Percentiles rank a stretch among this genome's conserved stretches.
Conservation (phyloP, 75 land plant genomes). For the Larix kaempferi region DNA sequence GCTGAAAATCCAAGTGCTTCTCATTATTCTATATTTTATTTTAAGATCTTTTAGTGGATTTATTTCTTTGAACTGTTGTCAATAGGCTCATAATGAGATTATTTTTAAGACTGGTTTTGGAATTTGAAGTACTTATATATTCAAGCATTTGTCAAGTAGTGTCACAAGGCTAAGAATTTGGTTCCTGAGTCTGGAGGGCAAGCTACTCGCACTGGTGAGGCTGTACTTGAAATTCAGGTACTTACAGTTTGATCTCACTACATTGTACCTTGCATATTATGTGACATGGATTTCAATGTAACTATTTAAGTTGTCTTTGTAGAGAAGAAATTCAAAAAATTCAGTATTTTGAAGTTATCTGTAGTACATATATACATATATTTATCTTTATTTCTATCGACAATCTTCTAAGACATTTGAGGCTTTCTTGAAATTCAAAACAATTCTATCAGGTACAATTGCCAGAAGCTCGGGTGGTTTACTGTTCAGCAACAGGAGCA, state of each 20-base stretch:
- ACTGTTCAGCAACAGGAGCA: conserved; percentile 99
- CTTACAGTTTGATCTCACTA: background rate
- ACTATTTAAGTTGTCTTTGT: background rate
- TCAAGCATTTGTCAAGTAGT: conserved; percentile 41
- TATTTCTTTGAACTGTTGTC: background rate
- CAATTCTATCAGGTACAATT: conserved; percentile 48
- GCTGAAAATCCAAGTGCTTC: no score
- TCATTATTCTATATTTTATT: no score
- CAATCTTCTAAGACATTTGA: background rate
- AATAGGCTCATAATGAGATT: background rate
- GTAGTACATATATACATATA: background rate
- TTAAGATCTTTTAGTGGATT: background rate
- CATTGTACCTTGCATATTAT: background rate
- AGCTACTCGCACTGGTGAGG: conserved; percentile 95
- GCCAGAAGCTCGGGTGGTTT: conserved; percentile 88
- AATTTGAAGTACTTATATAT: background rate
- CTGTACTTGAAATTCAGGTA: conserved; percentile 95
- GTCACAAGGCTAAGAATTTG: conserved; percentile 97
- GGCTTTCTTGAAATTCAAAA: background rate
- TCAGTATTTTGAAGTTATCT: background rate
- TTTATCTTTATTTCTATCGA: background rate
- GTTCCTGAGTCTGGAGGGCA: conserved; percentile 92
- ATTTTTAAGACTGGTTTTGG: background rate
- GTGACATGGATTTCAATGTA: background rate
- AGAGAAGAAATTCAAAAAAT: background rate